Conservation (phyloP, 2,329 filamentous ascomycete species). For the Colletotrichum sp. region DNA sequence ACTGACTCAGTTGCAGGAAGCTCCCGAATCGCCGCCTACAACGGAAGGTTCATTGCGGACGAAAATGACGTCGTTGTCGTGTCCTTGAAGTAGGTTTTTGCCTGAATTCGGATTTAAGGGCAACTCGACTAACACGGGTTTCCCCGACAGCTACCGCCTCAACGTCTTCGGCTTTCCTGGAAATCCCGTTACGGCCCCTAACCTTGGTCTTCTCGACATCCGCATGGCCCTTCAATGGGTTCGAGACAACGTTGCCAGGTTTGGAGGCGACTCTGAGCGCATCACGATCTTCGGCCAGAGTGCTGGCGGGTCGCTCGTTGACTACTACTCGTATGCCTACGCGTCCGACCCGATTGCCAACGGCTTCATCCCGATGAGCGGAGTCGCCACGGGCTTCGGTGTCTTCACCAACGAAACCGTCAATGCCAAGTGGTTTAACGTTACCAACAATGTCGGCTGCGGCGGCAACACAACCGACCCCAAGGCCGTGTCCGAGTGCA, state of each 20-base stretch:
- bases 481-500: conserved; percentile 23
- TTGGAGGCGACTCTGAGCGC: conserved; percentile 22
- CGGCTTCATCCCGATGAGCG: conserved; percentile 51
- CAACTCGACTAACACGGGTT: not conserved
- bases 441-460: conserved; percentile 27
- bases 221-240: conserved; percentile 25
- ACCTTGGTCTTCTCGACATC: conserved; percentile 22
- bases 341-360: conserved; percentile 50
- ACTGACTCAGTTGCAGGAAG: conserved; percentile 12
- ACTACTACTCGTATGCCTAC: conserved; percentile 56
- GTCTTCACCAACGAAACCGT: conserved; percentile 26
- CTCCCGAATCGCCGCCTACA: conserved; percentile 20
- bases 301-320: conserved; percentile 35
- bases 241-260: conserved; percentile 21
- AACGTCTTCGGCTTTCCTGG: conserved; percentile 47
- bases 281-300: conserved; percentile 33
- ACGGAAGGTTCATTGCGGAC: conserved; percentile 45
- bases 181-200: conserved; percentile 12
- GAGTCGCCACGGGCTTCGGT: conserved; percentile 22
- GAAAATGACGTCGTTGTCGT: conserved; percentile 50
- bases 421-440: conserved; percentile 18
- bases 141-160: conserved; percentile 37
- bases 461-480: conserved; percentile 25
- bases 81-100: conserved; percentile 39
- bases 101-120: not conserved